Evolutionary conservation across 75 land plant species (phyloP), one percentile per base, ranked within the genome.

Genomic region (Pinus taeda): DNA sequence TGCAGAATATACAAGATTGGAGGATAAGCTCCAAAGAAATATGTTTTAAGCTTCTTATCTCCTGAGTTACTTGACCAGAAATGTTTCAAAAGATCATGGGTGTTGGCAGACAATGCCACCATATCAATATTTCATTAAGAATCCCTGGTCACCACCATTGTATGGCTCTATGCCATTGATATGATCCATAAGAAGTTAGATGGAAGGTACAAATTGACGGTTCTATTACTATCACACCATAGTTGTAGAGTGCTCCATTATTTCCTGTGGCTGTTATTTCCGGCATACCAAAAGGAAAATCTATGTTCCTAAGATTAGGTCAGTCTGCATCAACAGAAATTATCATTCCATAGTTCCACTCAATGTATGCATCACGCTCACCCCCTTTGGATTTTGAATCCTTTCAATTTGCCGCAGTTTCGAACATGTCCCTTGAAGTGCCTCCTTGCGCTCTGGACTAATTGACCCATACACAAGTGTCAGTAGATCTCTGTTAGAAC

Each of bases 101-200:
- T 74, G 83, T 79, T 4, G 98, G 98, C 29, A 96, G 60, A 22
- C 96, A 78, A 71, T 96, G 98, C 98, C 94, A 93, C 98, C 96
- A 96, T 5, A 91, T 87, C 70, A 87, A 96, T 1, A 93, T 70
- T 58, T 96, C 96, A 75, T 96, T 96, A 96, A 83, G 64, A 84
- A 96, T 1, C 94, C 96, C 64, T 96, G 96, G 81, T 96, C 98
- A 21, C 98, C 98, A 8, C 98, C 98, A 76, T 96, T 96, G 87
- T 91, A 93, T 12, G 96, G 91, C 1, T 80, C 77, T 13, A 88
- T 82, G 17, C 85, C 85, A 17, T 62, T 39, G 2, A 86, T 83
- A 56, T 69, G 74, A 3, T 79, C 63, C 92, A 95, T 93, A 9
- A 95, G 75, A 67, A 88, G 74, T 71, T 86, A 26, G 26, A 26